These are phyloP conservation scores for Saturnispora quitensis DNA, from an alignment of 805 yeast species.

Conservation along the genomic window DNA sequence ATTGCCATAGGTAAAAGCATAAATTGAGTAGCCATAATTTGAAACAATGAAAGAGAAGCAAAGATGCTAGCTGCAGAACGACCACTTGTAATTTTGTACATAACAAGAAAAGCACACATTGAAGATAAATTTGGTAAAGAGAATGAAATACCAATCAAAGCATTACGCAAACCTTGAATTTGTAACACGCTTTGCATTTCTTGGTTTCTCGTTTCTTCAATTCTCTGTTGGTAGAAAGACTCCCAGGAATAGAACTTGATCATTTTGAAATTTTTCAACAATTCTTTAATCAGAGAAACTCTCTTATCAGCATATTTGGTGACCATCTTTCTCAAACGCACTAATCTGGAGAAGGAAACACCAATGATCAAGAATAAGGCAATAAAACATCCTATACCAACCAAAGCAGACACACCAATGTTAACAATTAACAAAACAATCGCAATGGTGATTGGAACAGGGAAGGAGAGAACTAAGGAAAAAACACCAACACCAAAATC, in stretches of 20 bases:
- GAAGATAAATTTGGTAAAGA: constrained; percentile 61
- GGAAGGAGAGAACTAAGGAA: constrained; percentile 55
- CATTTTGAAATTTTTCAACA: constrained; percentile 65
- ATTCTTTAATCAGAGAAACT: constrained; percentile 69
- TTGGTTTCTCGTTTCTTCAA: constrained; percentile 44
- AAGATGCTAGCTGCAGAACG: constrained; percentile 53
- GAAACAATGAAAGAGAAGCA: constrained; percentile 60
- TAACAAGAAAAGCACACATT: constrained; percentile 42
- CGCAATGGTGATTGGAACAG: constrained; percentile 51
- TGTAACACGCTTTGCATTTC: constrained; percentile 53
- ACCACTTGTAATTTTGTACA: constrained; percentile 28
- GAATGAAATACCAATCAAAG: constrained; percentile 48
- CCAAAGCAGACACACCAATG: constrained; percentile 64
- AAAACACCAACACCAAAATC: constrained; percentile 66
- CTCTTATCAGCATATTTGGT: constrained; percentile 64
- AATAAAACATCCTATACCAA: constrained; percentile 55
- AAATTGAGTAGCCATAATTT: constrained; percentile 50
- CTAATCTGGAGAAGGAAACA: constrained; percentile 38
- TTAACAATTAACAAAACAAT: constrained; percentile 57
- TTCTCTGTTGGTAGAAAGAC: constrained; percentile 52
- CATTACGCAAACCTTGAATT: constrained; percentile 56
- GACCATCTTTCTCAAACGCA: constrained; percentile 46
- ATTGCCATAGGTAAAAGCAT: constrained; percentile 63
- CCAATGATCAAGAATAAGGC: constrained; percentile 41
- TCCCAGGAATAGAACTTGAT: constrained; percentile 92